Evolutionary conservation across 805 yeast genomes (phyloP), one percentile per base, ranked within the genome.

Genomic region (Monosporozyma unispora): DNA sequence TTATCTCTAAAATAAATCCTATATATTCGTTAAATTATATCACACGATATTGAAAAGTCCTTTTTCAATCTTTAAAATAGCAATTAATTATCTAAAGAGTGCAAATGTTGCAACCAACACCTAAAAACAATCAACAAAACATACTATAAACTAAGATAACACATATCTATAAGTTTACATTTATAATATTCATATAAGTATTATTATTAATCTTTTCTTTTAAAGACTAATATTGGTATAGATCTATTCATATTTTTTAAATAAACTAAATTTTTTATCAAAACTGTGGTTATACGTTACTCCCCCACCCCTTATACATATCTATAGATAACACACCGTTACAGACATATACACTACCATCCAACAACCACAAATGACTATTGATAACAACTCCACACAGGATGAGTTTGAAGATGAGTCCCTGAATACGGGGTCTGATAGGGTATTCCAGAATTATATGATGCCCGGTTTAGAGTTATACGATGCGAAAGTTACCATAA

Each of bases 401-500:
- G 58, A 56, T 38, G 59, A 53, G 21, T 35, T 58, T 12, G 61
- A 61, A 37, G 60, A 56, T 45, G 62, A 59, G 43, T 48, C 51
- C 27, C 48, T 58, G 38, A 58, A 53, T 41, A 57, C 64, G 9
- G 66, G 64, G 12, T 52, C 60, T 4, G 66, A 63, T 42, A 64
- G 59, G 38, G 55, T 64, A 5, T 64, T 56, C 38, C 67, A 64
- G 48, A 63, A 62, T 39, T 65, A 63, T 51, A 48, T 65, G 57
- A 58, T 63, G 63, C 66, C 68, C 1, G 59, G 61, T 18, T 50
- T 63, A 44, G 64, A 61, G 47, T 48, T 66, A 21, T 67, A 57
- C 44, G 65, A 57, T 49, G 60, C 63, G 6, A 57, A 65, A 49
- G 62, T 67, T 14, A 55, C 68, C 2, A 66, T 65, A 22, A 62